Conservation (phyloP, 495 filamentous ascomycete genomes). For the Niebla homalea region DNA sequence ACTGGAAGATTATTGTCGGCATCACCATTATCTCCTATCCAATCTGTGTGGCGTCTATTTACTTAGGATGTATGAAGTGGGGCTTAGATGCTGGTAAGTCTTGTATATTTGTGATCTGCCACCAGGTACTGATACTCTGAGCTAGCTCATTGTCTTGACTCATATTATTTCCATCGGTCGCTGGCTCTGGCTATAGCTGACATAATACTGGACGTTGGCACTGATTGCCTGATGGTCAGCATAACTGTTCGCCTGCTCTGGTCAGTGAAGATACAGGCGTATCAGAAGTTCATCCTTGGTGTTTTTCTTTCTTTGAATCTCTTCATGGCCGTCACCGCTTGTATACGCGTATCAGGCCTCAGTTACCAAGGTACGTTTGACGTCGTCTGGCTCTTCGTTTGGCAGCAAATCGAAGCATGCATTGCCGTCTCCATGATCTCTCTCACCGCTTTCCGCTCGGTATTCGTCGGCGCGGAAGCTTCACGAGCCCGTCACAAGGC, state of each 20-base stretch:
- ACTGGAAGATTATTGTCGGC: conserved; percentile 6
- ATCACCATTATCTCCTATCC: conserved; percentile 4
- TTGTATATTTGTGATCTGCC: too few species aligned
- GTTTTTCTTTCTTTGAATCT: conserved; percentile 6
- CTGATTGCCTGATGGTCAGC: too few species aligned
- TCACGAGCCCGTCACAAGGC: too few species aligned
- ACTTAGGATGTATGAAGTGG: not conserved
- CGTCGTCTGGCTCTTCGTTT: conserved; percentile 1
- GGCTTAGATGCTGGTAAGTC: not conserved
- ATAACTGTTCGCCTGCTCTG: too few species aligned
- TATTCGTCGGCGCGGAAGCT: too few species aligned
- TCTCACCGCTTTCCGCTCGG: conserved; percentile 6
- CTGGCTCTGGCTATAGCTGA: too few species aligned
- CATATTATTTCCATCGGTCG: too few species aligned
- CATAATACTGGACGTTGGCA: too few species aligned
- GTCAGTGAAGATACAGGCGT: conserved; percentile 2
- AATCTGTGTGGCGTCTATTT: not conserved
- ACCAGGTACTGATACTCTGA: too few species aligned
- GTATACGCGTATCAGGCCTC: conserved; percentile 2
- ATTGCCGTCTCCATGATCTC: conserved; percentile 8
- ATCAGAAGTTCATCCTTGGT: conserved; percentile 8
- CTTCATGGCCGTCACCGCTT: conserved; percentile 5
- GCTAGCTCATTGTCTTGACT: too few species aligned
- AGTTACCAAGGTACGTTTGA: not conserved
- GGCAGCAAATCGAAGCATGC: conserved; percentile 5